A percentile compares a stretch with the other conserved stretches of the same genome.
Evolutionary conservation across 192 early-diverging fungal species (phyloP).

Genomic region (Backusella luteola): DNA sequence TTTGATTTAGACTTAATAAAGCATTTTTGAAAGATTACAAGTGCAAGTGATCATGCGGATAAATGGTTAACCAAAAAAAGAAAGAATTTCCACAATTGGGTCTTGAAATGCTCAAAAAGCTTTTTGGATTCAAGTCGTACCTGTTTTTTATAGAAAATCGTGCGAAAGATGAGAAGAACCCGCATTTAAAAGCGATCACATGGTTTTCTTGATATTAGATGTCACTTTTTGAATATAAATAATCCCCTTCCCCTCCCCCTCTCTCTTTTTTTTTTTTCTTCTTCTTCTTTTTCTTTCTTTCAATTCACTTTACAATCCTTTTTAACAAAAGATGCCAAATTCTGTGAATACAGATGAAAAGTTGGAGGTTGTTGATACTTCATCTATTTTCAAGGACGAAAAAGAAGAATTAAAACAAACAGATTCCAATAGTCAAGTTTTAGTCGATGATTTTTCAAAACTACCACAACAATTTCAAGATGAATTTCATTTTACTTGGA

Average conservation of each 20-base stretch:
- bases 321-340: background rate
- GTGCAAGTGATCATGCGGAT: background rate
- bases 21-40: background rate
- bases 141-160: background rate
- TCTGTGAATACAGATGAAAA: slow-evolving; percentile 3
- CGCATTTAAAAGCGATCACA: background rate
- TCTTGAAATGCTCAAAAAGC: background rate
- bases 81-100: slow-evolving; percentile 15
- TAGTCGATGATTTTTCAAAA: background rate
- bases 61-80: background rate
- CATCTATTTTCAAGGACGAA: background rate
- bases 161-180: background rate
- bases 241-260: too few relatives aligned
- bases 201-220: background rate
- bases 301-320: background rate
- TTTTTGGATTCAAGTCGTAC: background rate
- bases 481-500: slow-evolving; percentile 40
- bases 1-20: background rate
- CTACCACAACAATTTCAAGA: slow-evolving; percentile 15
- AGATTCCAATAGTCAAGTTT: background rate
- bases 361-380: slow-evolving; percentile 5
- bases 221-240: background rate
- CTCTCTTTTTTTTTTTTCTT: background rate
- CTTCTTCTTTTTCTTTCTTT: too few relatives aligned
- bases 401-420: background rate